Evolutionary conservation across 164 flowering plant species (phyloP), one percentile per base, ranked within the genome.

Genomic region (Annona squamosa): DNA sequence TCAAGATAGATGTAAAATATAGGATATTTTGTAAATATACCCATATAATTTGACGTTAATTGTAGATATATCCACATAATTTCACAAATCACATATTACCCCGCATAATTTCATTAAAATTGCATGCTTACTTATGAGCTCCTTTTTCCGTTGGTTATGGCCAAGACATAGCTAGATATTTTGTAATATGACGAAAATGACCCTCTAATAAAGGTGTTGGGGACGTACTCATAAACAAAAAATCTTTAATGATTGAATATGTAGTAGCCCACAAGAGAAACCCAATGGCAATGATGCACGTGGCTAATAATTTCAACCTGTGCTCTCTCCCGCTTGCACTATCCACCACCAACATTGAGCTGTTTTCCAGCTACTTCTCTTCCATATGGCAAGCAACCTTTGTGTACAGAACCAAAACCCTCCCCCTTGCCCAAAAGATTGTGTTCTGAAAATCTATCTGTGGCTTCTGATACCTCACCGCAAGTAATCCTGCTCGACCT

Each of bases 191-290:
- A 26, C 37, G 37, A 26, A 26, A 26, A 26, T 26, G 37, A 26
- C 37, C 37, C 37, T 26, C 37, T 26, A 26, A 26, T 26, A 0
- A 26, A 26, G 37, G 37, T 85, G 77, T 93, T 91, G 6, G 98
- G 87, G 42, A 92, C 89, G 82, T 82, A 92, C 56, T 91, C 94
- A 77, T 88, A 92, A 18, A 92, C 84, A 45, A 92, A 95, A 84
- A 93, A 78, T 76, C 96, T 90, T 74, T 73, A 81, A 71, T 74
- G 79, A 16, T 88, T 91, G 59, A 83, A 82, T 66, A 91, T 87
- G 87, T 97, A 93, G 79, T 90, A 93, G 2, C 98, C 98, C 46
- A 90, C 96, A 5, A 93, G 85, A 18, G 98, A 91, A 78, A 93
- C 97, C 89, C 90, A 81, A 84, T 91, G 93, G n/a, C 96, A 86